Percentiles rank a stretch among this genome's conserved stretches.
These are phyloP conservation scores for Trichoderma sp. DNA, from an alignment of 2,329 filamentous ascomycete genomes.

Conservation along the genomic window DNA sequence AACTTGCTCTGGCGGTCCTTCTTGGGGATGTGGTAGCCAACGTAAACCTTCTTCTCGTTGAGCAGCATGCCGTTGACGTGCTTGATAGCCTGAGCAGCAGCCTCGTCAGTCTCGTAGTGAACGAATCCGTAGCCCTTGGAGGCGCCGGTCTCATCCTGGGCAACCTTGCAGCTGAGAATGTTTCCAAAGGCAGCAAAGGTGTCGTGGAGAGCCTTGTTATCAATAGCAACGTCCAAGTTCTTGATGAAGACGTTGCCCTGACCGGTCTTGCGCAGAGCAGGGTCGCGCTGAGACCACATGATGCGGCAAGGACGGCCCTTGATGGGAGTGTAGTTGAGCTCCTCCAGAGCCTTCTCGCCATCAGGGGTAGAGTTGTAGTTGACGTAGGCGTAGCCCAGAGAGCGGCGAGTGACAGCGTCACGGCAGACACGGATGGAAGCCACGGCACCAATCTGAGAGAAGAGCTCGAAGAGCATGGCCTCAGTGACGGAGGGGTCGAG, in stretches of 20 bases:
- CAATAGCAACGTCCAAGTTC: constrained; percentile 97
- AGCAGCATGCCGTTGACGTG: constrained; percentile 99
- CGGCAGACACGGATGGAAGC: constrained; percentile 99
- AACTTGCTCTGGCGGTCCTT: constrained; percentile 99
- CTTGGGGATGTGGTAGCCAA: constrained; percentile 99
- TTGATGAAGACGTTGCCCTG: constrained; percentile 99
- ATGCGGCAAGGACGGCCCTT: constrained; percentile 99
- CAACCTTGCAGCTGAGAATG: constrained; percentile 99
- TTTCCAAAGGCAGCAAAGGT: constrained; percentile 99
- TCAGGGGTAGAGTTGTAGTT: constrained; percentile 99
- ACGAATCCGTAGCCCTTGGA: constrained; percentile 99
- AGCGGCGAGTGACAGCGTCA: constrained; percentile 97
- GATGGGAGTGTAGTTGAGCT: constrained; percentile 99
- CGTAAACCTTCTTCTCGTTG: constrained; percentile 99
- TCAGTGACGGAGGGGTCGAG: constrained; percentile 97
- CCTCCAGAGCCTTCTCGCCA: constrained; percentile 97
- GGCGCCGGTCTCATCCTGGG: constrained; percentile 93
- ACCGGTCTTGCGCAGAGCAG: constrained; percentile 97
- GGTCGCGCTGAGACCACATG: constrained; percentile 99
- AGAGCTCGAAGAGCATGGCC: constrained; percentile 99
- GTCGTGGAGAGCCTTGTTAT: constrained; percentile 99
- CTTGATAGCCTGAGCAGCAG: constrained; percentile 96
- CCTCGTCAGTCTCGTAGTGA: constrained; percentile 99
- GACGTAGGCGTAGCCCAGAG: constrained; percentile 98
- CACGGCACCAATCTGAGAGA: constrained; percentile 98